Conservation (phyloP, 2,329 filamentous ascomycete species). For the Clonostachys chloroleuca region DNA sequence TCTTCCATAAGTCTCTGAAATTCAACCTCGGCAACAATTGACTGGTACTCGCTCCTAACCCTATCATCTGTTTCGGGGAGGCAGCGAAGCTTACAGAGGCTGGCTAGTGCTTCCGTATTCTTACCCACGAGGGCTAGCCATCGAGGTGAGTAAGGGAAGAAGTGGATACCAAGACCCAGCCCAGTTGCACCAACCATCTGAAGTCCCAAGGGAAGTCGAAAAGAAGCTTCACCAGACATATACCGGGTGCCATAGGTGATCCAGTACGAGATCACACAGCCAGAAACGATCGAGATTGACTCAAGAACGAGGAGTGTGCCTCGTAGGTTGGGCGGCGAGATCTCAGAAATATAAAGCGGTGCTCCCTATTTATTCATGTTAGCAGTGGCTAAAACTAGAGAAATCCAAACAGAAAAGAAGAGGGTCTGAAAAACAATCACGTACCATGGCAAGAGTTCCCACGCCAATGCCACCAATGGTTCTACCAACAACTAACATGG, state of each 20-base stretch:
- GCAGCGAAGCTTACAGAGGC: constrained; percentile 29
- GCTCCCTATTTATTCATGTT: constrained; percentile 5
- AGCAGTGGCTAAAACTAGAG: no score
- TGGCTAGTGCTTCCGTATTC: constrained; percentile 29
- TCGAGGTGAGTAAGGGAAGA: constrained; percentile 39
- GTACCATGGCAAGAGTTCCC: constrained; percentile 16
- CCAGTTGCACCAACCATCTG: constrained; percentile 18
- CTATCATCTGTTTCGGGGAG: constrained; percentile 33
- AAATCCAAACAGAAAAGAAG: not conserved
- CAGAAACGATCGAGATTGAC: constrained; percentile 44
- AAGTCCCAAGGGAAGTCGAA: constrained; percentile 38
- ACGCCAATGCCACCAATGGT: constrained; percentile 20
- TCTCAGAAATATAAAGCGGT: constrained; percentile 22
- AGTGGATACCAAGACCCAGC: constrained; percentile 30
- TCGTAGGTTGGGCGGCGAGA: constrained; percentile 27
- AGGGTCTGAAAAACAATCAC: not conserved
- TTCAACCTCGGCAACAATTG: constrained; percentile 30
- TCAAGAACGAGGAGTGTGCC: constrained; percentile 41
- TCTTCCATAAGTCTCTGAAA: not conserved
- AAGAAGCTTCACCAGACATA: constrained; percentile 33
- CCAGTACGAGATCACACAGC: constrained; percentile 47
- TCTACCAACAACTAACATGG: constrained; percentile 14
- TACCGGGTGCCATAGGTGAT: constrained; percentile 45
- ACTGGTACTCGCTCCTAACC: constrained; percentile 40
- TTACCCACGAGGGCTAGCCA: constrained; percentile 34